These are phyloP conservation scores for Penicillium paneum DNA, from an alignment of 2,329 filamentous ascomycete species.

Conservation along the genomic window DNA sequence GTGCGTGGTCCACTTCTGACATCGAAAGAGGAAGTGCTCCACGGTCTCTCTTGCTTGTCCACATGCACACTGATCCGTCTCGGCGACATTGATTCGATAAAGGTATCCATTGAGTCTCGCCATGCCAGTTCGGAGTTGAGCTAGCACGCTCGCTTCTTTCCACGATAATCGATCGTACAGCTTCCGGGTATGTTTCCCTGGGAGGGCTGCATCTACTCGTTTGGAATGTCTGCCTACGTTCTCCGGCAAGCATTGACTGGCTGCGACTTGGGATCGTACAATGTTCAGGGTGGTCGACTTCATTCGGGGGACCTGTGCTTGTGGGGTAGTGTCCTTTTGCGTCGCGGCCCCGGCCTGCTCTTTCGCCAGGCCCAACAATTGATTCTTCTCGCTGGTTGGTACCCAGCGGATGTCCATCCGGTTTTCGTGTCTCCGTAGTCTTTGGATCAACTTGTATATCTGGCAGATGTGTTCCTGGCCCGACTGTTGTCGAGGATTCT, in stretches of 20 bases:
- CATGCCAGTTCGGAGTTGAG: no score
- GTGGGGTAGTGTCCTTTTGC: slow-evolving; percentile 16
- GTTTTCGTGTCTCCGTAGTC: background rate
- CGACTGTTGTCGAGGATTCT: background rate
- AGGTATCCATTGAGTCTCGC: no score
- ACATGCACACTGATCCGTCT: no score
- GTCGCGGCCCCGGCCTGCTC: slow-evolving; percentile 20
- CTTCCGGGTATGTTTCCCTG: slow-evolving; percentile 28
- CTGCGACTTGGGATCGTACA: slow-evolving; percentile 18
- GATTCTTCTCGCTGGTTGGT: background rate
- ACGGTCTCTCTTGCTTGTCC: background rate
- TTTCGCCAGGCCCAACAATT: slow-evolving; percentile 17
- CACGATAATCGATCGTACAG: slow-evolving; percentile 23
- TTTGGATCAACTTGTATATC: background rate
- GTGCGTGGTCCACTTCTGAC: no score
- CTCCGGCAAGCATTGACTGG: slow-evolving; percentile 17
- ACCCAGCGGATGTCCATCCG: background rate
- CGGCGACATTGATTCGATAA: no score
- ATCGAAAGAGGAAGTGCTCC: no score
- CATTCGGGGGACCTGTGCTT: slow-evolving; percentile 18
- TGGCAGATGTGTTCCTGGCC: background rate
- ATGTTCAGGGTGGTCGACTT: slow-evolving; percentile 28
- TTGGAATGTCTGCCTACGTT: slow-evolving; percentile 24
- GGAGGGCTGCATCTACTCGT: slow-evolving; percentile 5
- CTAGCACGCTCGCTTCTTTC: slow-evolving; percentile 21